These are phyloP conservation scores for Leishmania major DNA, from an alignment of 208 protist genomes.

Conservation along the genomic window DNA sequence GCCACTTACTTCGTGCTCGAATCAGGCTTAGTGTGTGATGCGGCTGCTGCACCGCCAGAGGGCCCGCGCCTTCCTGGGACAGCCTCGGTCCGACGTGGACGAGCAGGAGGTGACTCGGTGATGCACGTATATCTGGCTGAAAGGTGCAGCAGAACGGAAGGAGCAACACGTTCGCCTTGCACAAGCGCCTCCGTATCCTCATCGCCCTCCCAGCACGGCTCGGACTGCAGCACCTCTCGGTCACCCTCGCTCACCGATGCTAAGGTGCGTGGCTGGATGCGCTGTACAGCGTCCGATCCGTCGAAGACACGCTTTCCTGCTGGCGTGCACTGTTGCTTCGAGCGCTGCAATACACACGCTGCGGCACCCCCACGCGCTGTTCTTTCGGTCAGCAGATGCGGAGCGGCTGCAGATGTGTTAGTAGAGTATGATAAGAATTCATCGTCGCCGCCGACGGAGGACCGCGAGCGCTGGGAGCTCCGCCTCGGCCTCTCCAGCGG, in stretches of 20 bases:
- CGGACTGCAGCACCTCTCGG: conserved; percentile 9
- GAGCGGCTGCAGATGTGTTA: background rate
- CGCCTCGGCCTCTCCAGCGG: conserved; percentile 9
- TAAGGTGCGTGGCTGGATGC: background rate
- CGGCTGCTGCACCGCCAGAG: background rate
- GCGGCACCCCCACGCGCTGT: background rate
- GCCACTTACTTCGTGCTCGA: background rate
- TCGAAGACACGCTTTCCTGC: background rate
- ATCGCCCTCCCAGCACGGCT: conserved; percentile 9
- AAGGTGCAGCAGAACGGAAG: background rate
- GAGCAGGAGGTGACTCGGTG: background rate
- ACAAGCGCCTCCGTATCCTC: background rate
- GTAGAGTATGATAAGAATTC: background rate
- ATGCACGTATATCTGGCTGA: background rate
- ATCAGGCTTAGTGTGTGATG: background rate
- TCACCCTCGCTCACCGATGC: background rate
- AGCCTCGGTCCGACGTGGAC: background rate
- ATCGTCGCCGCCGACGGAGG: background rate
- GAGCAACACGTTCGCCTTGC: background rate
- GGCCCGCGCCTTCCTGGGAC: background rate
- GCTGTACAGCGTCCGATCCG: background rate
- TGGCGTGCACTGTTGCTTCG: background rate
- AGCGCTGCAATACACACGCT: background rate
- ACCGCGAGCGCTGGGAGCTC: conserved; percentile 4
- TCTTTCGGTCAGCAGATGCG: background rate